These are phyloP conservation scores for Ophiostoma perfectum DNA, from an alignment of 2,329 filamentous ascomycete genomes.

Conservation along the genomic window DNA sequence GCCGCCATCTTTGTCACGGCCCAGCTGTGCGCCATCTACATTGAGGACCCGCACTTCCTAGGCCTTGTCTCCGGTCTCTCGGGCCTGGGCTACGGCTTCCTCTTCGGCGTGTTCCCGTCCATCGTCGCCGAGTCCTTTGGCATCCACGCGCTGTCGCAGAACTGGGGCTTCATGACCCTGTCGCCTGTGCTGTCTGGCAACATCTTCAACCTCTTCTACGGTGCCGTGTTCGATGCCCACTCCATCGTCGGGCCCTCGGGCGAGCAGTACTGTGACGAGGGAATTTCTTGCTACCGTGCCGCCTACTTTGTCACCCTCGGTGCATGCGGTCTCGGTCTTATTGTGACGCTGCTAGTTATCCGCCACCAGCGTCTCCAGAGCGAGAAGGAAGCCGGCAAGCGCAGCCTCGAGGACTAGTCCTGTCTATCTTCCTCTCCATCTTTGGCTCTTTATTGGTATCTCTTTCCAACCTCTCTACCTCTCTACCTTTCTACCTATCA, in stretches of 20 bases:
- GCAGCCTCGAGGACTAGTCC: slow-evolving; percentile 25
- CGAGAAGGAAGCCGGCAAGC: slow-evolving; percentile 33
- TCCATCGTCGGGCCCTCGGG: slow-evolving; percentile 63
- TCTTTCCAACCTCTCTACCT: background rate
- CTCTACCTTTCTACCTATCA: background rate
- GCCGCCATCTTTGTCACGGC: slow-evolving; percentile 71
- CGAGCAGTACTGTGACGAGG: slow-evolving; percentile 68
- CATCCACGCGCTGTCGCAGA: slow-evolving; percentile 80
- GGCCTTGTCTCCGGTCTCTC: slow-evolving; percentile 75
- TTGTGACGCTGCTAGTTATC: slow-evolving; percentile 66
- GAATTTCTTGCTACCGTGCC: slow-evolving; percentile 70
- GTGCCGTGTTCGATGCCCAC: slow-evolving; percentile 74
- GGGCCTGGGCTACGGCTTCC: slow-evolving; percentile 83
- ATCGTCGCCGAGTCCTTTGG: slow-evolving; percentile 88
- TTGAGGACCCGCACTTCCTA: slow-evolving; percentile 71
- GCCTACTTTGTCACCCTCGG: slow-evolving; percentile 76
- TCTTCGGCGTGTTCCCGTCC: slow-evolving; percentile 91
- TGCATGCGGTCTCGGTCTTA: slow-evolving; percentile 63
- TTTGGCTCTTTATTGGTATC: background rate
- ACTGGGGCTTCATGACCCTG: slow-evolving; percentile 94
- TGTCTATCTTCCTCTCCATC: background rate
- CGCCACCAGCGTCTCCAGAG: slow-evolving; percentile 47
- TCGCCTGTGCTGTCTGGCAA: slow-evolving; percentile 84
- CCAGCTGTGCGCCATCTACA: slow-evolving; percentile 68
- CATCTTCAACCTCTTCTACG: slow-evolving; percentile 89